Conservation (phyloP, 495 filamentous ascomycete species). For the Xylaria venustula region DNA sequence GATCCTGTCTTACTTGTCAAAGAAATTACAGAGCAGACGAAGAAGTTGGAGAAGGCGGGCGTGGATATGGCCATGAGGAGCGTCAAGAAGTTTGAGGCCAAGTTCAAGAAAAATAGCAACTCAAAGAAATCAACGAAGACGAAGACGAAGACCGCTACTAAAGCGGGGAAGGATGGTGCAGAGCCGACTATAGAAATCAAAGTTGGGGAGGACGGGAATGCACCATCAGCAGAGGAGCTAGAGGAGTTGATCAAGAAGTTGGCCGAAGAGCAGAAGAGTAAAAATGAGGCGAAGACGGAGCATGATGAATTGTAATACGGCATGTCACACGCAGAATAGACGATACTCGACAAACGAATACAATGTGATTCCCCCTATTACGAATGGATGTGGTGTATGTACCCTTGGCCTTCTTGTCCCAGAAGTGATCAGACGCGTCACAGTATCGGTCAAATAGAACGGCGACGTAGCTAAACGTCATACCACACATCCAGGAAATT, state of each 20-base stretch:
- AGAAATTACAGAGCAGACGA: slow-evolving; percentile 60
- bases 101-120: slow-evolving; percentile 49
- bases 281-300: slow-evolving; percentile 31
- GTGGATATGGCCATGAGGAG: slow-evolving; percentile 71
- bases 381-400: background rate
- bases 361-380: slow-evolving; percentile 7
- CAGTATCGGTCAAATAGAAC: background rate
- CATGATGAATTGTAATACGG: slow-evolving; percentile 52
- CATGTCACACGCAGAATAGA: slow-evolving; percentile 9
- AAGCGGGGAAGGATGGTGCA: slow-evolving; percentile 36
- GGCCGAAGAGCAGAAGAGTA: slow-evolving; percentile 39
- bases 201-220: slow-evolving; percentile 39
- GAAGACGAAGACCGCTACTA: slow-evolving; percentile 47
- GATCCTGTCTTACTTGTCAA: slow-evolving; percentile 68
- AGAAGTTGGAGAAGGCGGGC: slow-evolving; percentile 62
- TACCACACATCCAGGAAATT: background rate
- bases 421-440: background rate
- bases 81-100: slow-evolving; percentile 56
- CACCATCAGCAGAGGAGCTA: slow-evolving; percentile 43
- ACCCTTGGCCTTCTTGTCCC: slow-evolving; percentile 2
- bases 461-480: background rate
- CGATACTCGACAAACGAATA: slow-evolving; percentile 24
- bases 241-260: slow-evolving; percentile 49
- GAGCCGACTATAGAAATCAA: slow-evolving; percentile 37
- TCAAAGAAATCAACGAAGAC: slow-evolving; percentile 50